Percentiles rank a stretch among this genome's conserved stretches.
Evolutionary conservation across 179 eudicot species (phyloP).

Genomic region (Monotropa hypopitys): DNA sequence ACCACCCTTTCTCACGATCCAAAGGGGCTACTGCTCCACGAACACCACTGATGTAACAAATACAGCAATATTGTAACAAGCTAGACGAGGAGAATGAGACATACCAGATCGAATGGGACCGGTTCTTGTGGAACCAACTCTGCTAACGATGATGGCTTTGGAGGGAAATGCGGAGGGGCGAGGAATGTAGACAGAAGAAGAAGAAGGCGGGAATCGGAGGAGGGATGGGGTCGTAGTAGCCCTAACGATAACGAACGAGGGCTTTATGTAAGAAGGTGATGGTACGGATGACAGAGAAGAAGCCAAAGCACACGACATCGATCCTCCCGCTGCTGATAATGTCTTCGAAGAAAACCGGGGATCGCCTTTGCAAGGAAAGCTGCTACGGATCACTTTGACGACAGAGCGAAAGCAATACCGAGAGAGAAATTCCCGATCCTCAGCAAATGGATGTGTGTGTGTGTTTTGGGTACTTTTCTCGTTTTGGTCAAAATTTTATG

Average conservation of each 20-base stretch:
- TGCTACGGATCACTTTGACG: neutral
- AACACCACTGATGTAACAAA: neutral
- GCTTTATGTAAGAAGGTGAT: neutral
- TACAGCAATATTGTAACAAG: too few species aligned
- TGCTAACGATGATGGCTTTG: neutral
- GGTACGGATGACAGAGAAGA: neutral
- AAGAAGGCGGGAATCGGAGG: neutral
- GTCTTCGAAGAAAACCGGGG: neutral
- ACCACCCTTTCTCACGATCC: neutral
- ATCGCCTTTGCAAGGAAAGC: neutral
- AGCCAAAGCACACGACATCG: conserved; percentile 1
- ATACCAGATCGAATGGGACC: conserved; percentile 8
- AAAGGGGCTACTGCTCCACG: neutral
- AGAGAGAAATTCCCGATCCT: neutral
- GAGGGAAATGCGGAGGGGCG: neutral
- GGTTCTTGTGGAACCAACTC: conserved; percentile 1
- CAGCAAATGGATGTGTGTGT: too few species aligned
- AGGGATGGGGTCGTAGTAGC: neutral
- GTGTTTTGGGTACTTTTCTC: too few species aligned
- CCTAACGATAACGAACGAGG: neutral
- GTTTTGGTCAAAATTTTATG: too few species aligned
- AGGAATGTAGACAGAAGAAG: neutral
- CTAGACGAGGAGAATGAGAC: neutral
- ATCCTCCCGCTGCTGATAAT: neutral
- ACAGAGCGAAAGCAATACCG: neutral